Percentiles rank a stretch among this genome's conserved stretches.
Conservation (phyloP, 768 basidiomycete genomes). For the Tylopilus vinaceipallidus region DNA sequence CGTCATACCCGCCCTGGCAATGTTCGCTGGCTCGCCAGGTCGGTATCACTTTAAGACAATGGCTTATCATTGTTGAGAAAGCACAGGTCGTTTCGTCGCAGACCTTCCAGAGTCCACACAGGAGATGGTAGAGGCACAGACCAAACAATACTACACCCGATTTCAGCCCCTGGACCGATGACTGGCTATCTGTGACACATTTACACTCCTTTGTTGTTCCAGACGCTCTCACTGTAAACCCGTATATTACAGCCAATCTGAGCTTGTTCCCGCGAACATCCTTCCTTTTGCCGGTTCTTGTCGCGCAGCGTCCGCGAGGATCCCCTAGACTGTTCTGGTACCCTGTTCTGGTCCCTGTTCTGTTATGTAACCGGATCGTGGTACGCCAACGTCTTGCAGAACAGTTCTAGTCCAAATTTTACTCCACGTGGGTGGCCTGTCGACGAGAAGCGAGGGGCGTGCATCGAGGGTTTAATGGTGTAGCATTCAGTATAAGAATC, state of each 20-base stretch:
- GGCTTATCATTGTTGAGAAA: not conserved
- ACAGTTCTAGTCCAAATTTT: too few relatives aligned
- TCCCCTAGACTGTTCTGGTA: not conserved
- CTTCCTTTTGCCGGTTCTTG: not conserved
- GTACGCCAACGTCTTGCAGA: too few relatives aligned
- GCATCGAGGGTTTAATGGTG: too few relatives aligned
- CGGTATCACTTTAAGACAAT: slow-evolving; percentile 12
- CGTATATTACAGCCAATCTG: slow-evolving; percentile 1
- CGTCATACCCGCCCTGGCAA: slow-evolving; percentile 83
- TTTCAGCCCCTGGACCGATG: slow-evolving; percentile 63
- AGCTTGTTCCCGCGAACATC: not conserved
- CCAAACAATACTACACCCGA: slow-evolving; percentile 81
- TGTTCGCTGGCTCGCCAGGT: slow-evolving; percentile 92
- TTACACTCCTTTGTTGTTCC: not conserved
- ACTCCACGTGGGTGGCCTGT: too few relatives aligned
- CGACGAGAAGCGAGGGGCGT: too few relatives aligned
- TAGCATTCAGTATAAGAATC: too few relatives aligned
- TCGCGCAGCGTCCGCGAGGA: not conserved
- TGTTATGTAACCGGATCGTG: not conserved
- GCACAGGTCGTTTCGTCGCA: slow-evolving; percentile 70
- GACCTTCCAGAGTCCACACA: slow-evolving; percentile 94
- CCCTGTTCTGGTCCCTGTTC: not conserved
- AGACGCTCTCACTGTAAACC: slow-evolving; percentile 3
- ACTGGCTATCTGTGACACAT: not conserved
- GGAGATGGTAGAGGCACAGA: slow-evolving; percentile 82